Base-by-base conservation (phyloP, 2,329 filamentous ascomycete genomes). In the Cordyceps militaris region DNA sequence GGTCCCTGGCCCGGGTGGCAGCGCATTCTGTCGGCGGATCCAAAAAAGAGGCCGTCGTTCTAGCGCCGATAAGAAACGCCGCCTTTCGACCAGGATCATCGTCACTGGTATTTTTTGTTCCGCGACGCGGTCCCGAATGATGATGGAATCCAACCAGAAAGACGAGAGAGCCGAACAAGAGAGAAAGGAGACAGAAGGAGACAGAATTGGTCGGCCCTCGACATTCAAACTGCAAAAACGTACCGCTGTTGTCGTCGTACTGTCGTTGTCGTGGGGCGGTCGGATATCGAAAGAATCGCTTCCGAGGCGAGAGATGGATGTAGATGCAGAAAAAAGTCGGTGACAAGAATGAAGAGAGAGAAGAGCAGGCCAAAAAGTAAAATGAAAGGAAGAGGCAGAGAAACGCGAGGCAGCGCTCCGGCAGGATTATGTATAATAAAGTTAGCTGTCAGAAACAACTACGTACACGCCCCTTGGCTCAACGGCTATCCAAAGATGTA, bases 21-120 rank as follows among this genome's bases (percentile, higher is more conserved):
- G 42, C 40, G 51, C 51, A 46, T 55, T 55, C 28, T 36, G 51
- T 55, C 51, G 51, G 51, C 32, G 34, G 30, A n/a, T 44, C 21
- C 38, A 14, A 13, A 32, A 43, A 42, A 23, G 38, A 10, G 21
- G 3, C 10, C 10, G 11, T 24, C 40, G 10, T 51, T 24, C 32
- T 38, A 40, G 32, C 48, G 47, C 47, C 47, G 30, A 47, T 47
- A 47, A 38, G 34, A 6, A n/a, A 8, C 8, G 11, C 11, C 19
- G 21, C 19, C 40, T 13, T 21, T 6, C 19, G 40, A 40, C 38
- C n/a, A 42, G 38, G n/a, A n/a, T n/a, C n/a, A n/a, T n/a, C n/a
- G n/a, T n/a, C n/a, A n/a, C n/a, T n/a, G n/a, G n/a, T n/a, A n/a
- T n/a, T n/a, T n/a, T n/a, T n/a, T n/a, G n/a, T n/a, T n/a, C n/a